Conservation (phyloP, 176 grass and related monocot species). For the Carex kokanica region DNA sequence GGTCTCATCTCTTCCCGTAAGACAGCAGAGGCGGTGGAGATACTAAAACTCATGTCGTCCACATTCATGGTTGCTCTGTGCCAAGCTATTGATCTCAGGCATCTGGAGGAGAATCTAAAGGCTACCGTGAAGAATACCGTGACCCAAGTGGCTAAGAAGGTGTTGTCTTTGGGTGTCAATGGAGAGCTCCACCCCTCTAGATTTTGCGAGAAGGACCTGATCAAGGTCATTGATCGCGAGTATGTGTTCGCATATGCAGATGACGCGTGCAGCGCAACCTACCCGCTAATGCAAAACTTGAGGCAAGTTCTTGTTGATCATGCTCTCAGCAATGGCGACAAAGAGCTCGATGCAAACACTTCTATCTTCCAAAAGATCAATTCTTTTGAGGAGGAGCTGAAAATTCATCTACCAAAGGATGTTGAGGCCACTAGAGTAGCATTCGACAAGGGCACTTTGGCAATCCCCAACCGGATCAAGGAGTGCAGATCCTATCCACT, state of each 20-base stretch:
- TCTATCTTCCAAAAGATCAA: constrained; percentile 40
- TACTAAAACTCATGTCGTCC: constrained; percentile 89
- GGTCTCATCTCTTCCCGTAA: constrained; percentile 89
- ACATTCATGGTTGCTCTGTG: constrained; percentile 70
- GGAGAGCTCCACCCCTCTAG: constrained; percentile 44
- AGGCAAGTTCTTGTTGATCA: constrained; percentile 40
- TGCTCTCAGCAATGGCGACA: constrained; percentile 34
- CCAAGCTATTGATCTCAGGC: constrained; percentile 64
- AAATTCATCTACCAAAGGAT: constrained; percentile 40
- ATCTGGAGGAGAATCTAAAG: constrained; percentile 86
- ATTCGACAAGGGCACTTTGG: constrained; percentile 41
- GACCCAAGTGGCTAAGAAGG: constrained; percentile 34
- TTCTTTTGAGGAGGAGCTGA: constrained; percentile 49
- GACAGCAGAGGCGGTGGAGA: constrained; percentile 73
- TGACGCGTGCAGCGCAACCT: constrained; percentile 35
- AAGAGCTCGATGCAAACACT: constrained; percentile 28
- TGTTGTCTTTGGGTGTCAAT: constrained; percentile 28
- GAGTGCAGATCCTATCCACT: constrained; percentile 77
- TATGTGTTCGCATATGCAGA: constrained; percentile 38
- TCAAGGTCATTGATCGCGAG: constrained; percentile 34
- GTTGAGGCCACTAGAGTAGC: constrained; percentile 44
- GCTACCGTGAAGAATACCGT: constrained; percentile 56
- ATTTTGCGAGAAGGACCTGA: constrained; percentile 46
- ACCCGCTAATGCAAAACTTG: constrained; percentile 33
- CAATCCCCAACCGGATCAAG: constrained; percentile 38